Evolutionary conservation across 257 asterid species (phyloP), one percentile per base, ranked within the genome.

Genomic region (Solanum raphanifolium): DNA sequence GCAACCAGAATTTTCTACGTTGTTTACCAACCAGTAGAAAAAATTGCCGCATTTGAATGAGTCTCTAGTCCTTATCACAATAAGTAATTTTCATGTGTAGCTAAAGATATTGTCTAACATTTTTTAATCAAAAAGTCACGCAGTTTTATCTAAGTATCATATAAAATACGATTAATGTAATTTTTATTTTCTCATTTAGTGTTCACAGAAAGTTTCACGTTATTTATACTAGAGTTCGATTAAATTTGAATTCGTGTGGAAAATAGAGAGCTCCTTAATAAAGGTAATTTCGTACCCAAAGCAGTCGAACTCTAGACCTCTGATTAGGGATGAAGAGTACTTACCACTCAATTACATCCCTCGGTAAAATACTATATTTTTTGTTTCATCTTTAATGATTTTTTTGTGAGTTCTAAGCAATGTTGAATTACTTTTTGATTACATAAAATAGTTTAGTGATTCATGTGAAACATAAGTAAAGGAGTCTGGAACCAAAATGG

Each of bases 1-100:
- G 85, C 85, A 46, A 25, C 85, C 39, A 15, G 39, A 81, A 81
- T 81, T 81, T 46, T 81, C 85, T 29, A 46, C 27, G 39, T 81
- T 46, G 85, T 81, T 29, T 81, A 81, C 85, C 41, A 5, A 81
- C 85, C 41, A 46, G 2, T 46, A 81, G 85, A 46, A 81, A 79
- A 46, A 7, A 9, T 43, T 81, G 68, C 29, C 39, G 2, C 29
- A 16, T 81, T 81, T 81, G 68, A 76, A 36, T 8, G 3, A 23
- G 83, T 76, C 58, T n/a, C n/a, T 29, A 9, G 31, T 20, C 55
- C 21, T 75, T 10, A 35, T 31, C 76, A 66, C 35, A 27, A 25
- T 66, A 66, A 25, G 4, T 66, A 66, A 12, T 13, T 31, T 52
- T 52, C 62, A 52, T 1, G 62, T 52, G 21, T 52, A 52, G 23